Evolutionary conservation across 345 rosid genomes (phyloP), one percentile per base, ranked within the genome.

Genomic region (Moricandia arvensis): DNA sequence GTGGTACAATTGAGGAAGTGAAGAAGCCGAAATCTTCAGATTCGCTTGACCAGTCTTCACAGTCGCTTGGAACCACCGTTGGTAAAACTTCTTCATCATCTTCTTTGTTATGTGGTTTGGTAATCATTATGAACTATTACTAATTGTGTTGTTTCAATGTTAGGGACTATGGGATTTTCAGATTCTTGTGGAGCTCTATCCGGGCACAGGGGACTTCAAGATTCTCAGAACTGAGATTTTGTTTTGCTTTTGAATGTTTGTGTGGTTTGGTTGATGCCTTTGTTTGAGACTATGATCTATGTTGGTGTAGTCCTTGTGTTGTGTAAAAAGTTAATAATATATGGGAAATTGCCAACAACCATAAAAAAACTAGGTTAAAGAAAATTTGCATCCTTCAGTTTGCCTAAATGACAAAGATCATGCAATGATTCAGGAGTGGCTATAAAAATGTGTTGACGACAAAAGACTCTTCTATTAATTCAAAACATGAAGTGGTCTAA

Each of bases 51-150:
- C 1, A 77, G 67, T 59, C 76, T 65, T 27, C 80, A 18, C 76
- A 71, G 6, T 76, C 80, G n/a, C 75, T 76, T 70, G 80, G 71
- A 7, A n/a, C 80, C 33, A 76, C 80, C 6, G 54, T 70, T 57
- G 80, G 80, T 76, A 76, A 69, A 17, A 51, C 31, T 26, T 26
- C 4, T 11, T 45, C 45, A 10, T 38, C 45, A 38, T 21, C 13
- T 29, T 55, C 33, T 24, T 57, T 57, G 4, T 26, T 26, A 13
- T 45, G 61, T 58, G 16, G 4, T 57, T 26, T 26, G 12, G 16
- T 4, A 5, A 26, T 12, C 11, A 0, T 26, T 5, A 6, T 5
- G 34, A 2, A 5, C 16, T 45, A 1, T 43, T 26, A n/a, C 21
- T 17, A 9, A 8, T 17, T 51, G 62, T 27, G 68, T 29, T 29